Evolutionary conservation across 805 yeast species (phyloP).

Genomic region (Lachancea meyersii): DNA sequence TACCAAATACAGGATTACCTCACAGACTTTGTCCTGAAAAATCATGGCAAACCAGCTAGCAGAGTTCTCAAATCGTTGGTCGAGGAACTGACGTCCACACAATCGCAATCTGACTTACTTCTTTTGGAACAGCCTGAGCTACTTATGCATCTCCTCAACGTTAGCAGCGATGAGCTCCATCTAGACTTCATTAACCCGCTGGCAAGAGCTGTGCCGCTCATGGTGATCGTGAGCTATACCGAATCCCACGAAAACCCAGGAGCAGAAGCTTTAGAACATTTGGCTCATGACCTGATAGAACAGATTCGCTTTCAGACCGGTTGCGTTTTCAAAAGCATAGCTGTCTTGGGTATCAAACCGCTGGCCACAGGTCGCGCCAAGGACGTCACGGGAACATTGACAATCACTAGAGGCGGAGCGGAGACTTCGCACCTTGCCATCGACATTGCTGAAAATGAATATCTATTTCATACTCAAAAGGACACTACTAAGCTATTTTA

Average conservation of each 20-base stretch:
- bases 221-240: slow-evolving; percentile 21
- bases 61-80: slow-evolving; percentile 60
- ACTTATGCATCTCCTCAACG: slow-evolving; percentile 21
- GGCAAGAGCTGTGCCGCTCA: slow-evolving; percentile 19
- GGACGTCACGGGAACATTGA: slow-evolving; percentile 71
- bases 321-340: slow-evolving; percentile 23
- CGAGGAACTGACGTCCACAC: slow-evolving; percentile 51
- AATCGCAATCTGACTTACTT: slow-evolving; percentile 24
- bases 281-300: slow-evolving; percentile 23
- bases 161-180: slow-evolving; percentile 26
- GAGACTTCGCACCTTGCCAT: slow-evolving; percentile 21
- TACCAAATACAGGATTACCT: slow-evolving; percentile 40
- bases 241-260: slow-evolving; percentile 16
- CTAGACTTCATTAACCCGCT: slow-evolving; percentile 25
- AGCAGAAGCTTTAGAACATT: slow-evolving; percentile 11
- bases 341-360: slow-evolving; percentile 50
- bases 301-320: slow-evolving; percentile 20
- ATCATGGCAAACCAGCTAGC: slow-evolving; percentile 62
- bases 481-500: slow-evolving; percentile 43
- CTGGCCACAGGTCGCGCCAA: slow-evolving; percentile 74
- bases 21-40: slow-evolving; percentile 37
- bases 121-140: slow-evolving; percentile 32
- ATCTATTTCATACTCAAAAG: slow-evolving; percentile 51
- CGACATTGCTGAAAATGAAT: slow-evolving; percentile 52
- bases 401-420: slow-evolving; percentile 51